These are phyloP conservation scores for Geotrichum phurueaensis DNA, from an alignment of 1,139 yeast species.

Conservation along the genomic window DNA sequence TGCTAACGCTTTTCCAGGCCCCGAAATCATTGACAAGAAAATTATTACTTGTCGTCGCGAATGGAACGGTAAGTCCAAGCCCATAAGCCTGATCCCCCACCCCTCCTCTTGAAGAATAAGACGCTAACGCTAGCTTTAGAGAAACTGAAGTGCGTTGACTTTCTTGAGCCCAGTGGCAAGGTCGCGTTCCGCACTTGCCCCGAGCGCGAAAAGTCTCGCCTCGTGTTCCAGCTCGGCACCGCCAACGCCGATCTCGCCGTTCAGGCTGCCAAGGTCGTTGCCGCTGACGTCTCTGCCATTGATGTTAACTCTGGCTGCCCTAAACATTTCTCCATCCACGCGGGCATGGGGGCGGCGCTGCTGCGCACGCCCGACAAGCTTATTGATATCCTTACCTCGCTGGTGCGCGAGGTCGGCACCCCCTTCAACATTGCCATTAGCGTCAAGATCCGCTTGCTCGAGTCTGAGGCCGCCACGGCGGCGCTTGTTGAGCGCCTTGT, in stretches of 20 bases:
- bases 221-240: conserved; percentile 88
- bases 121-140: conserved; percentile 9
- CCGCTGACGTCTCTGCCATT: conserved; percentile 82
- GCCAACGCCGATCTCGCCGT: conserved; percentile 80
- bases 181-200: conserved; percentile 73
- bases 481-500: conserved; percentile 58
- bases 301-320: conserved; percentile 97
- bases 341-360: conserved; percentile 97
- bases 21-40: conserved; percentile 87
- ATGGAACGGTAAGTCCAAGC: conserved; percentile 51
- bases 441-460: conserved; percentile 78
- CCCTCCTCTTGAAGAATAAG: neutral
- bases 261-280: conserved; percentile 73
- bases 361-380: conserved; percentile 73
- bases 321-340: conserved; percentile 53
- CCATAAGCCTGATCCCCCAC: neutral
- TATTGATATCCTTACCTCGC: conserved; percentile 55
- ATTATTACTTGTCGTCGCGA: conserved; percentile 61
- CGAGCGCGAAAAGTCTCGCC: conserved; percentile 49
- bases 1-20: conserved; percentile 36
- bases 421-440: conserved; percentile 77
- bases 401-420: conserved; percentile 74
- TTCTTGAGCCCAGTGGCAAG: conserved; percentile 37
- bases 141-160: conserved; percentile 34
- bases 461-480: conserved; percentile 54